These are phyloP conservation scores for Cladosporium sp. DNA, from an alignment of 2,329 filamentous ascomycete genomes.

Conservation along the genomic window DNA sequence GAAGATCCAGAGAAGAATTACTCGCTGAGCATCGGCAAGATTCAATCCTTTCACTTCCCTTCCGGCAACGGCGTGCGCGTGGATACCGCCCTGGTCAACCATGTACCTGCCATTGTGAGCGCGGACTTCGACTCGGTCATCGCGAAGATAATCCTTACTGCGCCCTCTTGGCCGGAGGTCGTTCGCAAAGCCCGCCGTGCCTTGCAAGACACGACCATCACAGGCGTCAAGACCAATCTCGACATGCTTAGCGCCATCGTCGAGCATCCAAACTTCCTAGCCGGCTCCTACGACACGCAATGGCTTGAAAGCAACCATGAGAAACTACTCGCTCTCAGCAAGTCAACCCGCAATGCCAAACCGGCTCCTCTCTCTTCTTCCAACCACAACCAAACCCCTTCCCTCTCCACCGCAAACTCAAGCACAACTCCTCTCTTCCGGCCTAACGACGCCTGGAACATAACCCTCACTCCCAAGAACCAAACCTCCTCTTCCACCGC, in stretches of 20 bases:
- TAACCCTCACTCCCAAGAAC: constrained; percentile 14
- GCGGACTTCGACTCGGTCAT: constrained; percentile 56
- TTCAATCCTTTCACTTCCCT: constrained; percentile 51
- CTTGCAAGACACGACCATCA: constrained; percentile 51
- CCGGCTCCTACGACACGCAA: constrained; percentile 48
- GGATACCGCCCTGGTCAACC: constrained; percentile 50
- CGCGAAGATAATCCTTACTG: constrained; percentile 56
- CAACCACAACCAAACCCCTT: constrained; percentile 18
- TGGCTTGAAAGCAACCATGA: constrained; percentile 53
- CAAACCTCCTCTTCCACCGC: neutral
- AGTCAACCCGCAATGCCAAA: constrained; percentile 12
- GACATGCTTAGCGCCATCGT: constrained; percentile 52
- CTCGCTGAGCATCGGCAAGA: constrained; percentile 56
- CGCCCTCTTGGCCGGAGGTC: constrained; percentile 47
- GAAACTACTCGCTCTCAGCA: constrained; percentile 32
- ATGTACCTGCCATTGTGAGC: constrained; percentile 42
- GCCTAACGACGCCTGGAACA: constrained; percentile 22
- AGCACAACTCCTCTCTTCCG: constrained; percentile 17
- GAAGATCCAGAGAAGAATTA: constrained; percentile 52
- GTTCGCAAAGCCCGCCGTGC: constrained; percentile 52
- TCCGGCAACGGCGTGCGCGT: constrained; percentile 54
- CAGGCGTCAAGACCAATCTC: constrained; percentile 56
- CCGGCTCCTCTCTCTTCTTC: constrained; percentile 18
- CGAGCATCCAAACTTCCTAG: constrained; percentile 45
- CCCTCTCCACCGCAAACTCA: constrained; percentile 24